A percentile compares a stretch with the other conserved stretches of the same genome.
Conservation (phyloP, 2,329 filamentous ascomycete species). For the Grosmannia clavigera region DNA sequence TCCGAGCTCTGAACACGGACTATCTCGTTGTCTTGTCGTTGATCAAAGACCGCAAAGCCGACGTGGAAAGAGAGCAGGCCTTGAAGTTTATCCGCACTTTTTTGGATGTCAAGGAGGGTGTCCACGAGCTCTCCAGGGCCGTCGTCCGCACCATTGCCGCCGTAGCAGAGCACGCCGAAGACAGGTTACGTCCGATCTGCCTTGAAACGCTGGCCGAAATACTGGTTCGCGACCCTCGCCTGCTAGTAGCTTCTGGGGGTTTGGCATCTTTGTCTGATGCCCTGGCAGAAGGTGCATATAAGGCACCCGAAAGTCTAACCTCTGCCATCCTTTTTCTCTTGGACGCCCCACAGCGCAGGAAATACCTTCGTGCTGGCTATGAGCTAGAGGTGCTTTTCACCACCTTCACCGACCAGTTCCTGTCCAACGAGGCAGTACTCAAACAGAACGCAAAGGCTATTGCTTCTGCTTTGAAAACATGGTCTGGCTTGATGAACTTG, state of each 20-base stretch:
- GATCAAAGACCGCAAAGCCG: constrained; percentile 93
- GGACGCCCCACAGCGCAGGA: constrained; percentile 69
- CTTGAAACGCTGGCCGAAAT: constrained; percentile 90
- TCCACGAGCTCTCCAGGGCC: constrained; percentile 73
- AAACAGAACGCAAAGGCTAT: constrained; percentile 91
- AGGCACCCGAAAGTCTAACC: constrained; percentile 80
- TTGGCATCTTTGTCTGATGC: constrained; percentile 83
- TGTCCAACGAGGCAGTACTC: constrained; percentile 47
- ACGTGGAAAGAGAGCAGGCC: constrained; percentile 91
- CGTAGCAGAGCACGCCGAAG: constrained; percentile 75
- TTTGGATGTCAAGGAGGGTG: constrained; percentile 85
- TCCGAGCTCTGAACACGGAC: constrained; percentile 79
- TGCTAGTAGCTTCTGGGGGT: constrained; percentile 74
- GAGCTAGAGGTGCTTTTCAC: constrained; percentile 85
- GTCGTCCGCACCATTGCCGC: constrained; percentile 84
- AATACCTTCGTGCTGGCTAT: constrained; percentile 75
- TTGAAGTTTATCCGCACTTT: constrained; percentile 94
- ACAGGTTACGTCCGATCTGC: constrained; percentile 79
- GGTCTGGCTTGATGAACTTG: constrained; percentile 81
- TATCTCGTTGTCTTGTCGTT: constrained; percentile 84
- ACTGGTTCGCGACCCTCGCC: constrained; percentile 68
- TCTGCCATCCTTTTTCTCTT: constrained; percentile 81
- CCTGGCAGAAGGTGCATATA: constrained; percentile 80
- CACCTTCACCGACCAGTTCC: constrained; percentile 74
- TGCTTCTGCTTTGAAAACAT: constrained; percentile 78